phyloP scores from a whole-genome alignment of 257 asterid species.

The Plectranthus barbatus region DNA sequence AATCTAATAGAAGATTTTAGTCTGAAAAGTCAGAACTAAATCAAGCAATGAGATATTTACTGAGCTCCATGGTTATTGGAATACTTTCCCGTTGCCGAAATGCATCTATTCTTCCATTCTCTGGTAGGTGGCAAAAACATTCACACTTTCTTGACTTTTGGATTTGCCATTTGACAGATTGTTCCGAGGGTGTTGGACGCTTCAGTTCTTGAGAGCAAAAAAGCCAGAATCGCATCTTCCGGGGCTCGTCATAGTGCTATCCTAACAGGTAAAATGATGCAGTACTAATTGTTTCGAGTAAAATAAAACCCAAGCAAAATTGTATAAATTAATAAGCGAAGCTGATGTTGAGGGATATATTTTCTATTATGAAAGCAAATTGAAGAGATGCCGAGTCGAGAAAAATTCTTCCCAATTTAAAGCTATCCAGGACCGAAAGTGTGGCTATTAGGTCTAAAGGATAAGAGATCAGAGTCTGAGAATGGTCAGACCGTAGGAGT shows the following conservation, averaged over 20 bases:
- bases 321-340: no score
- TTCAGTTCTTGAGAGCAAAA: slow-evolving; percentile 39
- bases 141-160: background rate
- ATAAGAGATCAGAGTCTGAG: no score
- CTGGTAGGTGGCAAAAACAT: background rate
- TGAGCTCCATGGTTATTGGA: background rate
- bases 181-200: slow-evolving; percentile 55
- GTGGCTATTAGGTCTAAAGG: no score
- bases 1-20: background rate
- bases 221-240: slow-evolving; percentile 43
- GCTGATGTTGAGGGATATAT: no score
- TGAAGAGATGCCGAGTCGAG: no score
- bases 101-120: background rate
- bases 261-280: slow-evolving; percentile 45
- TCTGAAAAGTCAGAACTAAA: background rate
- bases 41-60: background rate
- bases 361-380: no score
- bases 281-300: background rate
- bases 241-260: slow-evolving; percentile 80
- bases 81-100: background rate
- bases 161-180: slow-evolving; percentile 21
- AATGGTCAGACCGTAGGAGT: no score
- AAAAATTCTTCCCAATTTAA: no score
- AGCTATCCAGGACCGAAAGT: no score
- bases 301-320: no score